phyloP scores from a whole-genome alignment of 306 rosid species.

The Cicer bijugum region DNA sequence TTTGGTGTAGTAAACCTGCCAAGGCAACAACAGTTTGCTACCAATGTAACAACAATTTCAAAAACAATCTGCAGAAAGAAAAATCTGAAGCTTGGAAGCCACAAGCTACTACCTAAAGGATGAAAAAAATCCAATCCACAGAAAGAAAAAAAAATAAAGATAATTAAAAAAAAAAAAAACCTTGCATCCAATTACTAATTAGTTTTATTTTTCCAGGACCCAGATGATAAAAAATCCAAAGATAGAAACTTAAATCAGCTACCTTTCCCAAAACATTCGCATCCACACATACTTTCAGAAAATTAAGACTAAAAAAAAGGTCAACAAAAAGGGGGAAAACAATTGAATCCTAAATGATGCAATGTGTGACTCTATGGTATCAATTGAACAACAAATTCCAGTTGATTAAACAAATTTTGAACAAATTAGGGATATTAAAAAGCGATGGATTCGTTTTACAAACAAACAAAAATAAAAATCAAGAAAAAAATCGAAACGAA shows the following conservation, averaged over 20 bases:
- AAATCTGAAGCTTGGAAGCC: background rate
- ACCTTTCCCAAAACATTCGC: constrained; percentile 33
- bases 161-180: background rate
- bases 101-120: constrained; percentile 4
- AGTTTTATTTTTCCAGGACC: constrained; percentile 37
- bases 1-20: background rate
- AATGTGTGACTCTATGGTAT: constrained; percentile 43
- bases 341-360: constrained; percentile 43
- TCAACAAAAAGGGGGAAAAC: constrained; percentile 32
- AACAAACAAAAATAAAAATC: constrained; percentile 35
- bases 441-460: constrained; percentile 45
- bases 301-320: background rate
- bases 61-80: background rate
- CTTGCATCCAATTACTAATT: constrained; percentile 26
- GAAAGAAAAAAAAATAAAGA: background rate
- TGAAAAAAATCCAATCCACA: background rate
- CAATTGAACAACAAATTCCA: constrained; percentile 31
- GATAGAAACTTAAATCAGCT: constrained; percentile 41
- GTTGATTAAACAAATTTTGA: constrained; percentile 39
- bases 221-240: constrained; percentile 42
- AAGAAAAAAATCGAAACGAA: constrained; percentile 7
- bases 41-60: constrained; percentile 41
- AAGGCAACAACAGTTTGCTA: constrained; percentile 42
- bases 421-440: constrained; percentile 40
- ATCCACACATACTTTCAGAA: constrained; percentile 17